Evolutionary conservation across 345 rosid genomes (phyloP).

Genomic region (Melaleuca alternifolia): DNA sequence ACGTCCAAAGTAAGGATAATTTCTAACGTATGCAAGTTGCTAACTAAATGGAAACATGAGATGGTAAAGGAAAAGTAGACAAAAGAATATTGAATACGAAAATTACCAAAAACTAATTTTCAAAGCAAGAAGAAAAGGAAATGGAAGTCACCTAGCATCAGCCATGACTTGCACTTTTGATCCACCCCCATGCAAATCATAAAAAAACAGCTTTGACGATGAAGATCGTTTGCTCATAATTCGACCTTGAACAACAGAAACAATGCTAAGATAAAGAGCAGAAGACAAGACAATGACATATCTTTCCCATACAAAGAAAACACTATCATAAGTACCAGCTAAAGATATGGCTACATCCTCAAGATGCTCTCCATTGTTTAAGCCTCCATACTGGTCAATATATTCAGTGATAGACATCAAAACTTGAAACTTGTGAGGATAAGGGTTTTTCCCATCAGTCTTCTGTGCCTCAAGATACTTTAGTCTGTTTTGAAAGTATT

Average conservation of each 20-base stretch:
- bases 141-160: slow-evolving; percentile 58
- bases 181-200: slow-evolving; percentile 68
- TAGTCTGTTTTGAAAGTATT: slow-evolving; percentile 78
- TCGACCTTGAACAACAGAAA: slow-evolving; percentile 42
- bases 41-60: neutral
- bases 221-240: slow-evolving; percentile 90
- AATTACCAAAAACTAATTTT: neutral
- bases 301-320: neutral
- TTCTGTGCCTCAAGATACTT: slow-evolving; percentile 59
- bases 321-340: slow-evolving; percentile 36
- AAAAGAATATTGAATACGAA: neutral
- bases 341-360: slow-evolving; percentile 52
- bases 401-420: slow-evolving; percentile 53
- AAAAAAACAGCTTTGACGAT: slow-evolving; percentile 80
- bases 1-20: neutral
- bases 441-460: slow-evolving; percentile 63
- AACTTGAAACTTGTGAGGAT: slow-evolving; percentile 73
- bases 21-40: neutral
- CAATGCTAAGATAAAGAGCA: neutral
- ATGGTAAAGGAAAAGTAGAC: neutral
- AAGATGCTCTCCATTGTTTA: slow-evolving; percentile 62
- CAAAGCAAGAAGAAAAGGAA: neutral
- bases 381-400: slow-evolving; percentile 41
- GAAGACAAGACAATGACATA: neutral
- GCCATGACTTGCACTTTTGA: slow-evolving; percentile 94